Evolutionary conservation across 352 stramenopile species (phyloP).

Genomic region (Globisporangium middletonii): DNA sequence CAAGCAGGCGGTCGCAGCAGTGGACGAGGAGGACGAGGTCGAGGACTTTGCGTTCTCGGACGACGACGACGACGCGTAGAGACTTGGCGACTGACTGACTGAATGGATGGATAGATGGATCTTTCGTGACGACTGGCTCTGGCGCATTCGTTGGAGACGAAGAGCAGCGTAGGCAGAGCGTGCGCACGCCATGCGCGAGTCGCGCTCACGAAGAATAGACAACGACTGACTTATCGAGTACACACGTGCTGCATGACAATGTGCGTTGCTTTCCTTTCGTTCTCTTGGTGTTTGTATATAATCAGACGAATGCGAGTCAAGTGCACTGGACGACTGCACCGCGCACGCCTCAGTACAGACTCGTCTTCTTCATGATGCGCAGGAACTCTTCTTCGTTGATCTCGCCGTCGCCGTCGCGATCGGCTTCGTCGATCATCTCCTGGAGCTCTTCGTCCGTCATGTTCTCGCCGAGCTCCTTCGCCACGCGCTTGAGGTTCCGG

Average conservation of each 20-base stretch:
- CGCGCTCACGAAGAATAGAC: too few species aligned
- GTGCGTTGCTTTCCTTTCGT: too few species aligned
- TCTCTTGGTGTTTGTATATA: too few species aligned
- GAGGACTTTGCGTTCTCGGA: slow-evolving; percentile 75
- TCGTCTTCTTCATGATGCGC: slow-evolving; percentile 97
- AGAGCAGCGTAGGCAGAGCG: too few species aligned
- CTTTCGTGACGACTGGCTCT: too few species aligned
- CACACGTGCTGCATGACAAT: too few species aligned
- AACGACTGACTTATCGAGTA: too few species aligned
- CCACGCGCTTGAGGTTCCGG: slow-evolving; percentile 95
- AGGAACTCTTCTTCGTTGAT: slow-evolving; percentile 97
- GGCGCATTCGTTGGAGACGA: too few species aligned
- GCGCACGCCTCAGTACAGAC: slow-evolving; percentile 40
- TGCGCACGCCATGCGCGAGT: too few species aligned
- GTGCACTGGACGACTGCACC: neutral
- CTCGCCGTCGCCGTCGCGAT: slow-evolving; percentile 93
- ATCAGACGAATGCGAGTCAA: too few species aligned
- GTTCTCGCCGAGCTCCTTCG: slow-evolving; percentile 96
- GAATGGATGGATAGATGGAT: too few species aligned
- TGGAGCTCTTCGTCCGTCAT: slow-evolving; percentile 97
- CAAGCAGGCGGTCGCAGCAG: slow-evolving; percentile 61
- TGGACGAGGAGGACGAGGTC: slow-evolving; percentile 70
- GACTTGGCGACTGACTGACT: neutral
- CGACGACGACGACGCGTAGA: slow-evolving; percentile 67
- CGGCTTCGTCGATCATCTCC: slow-evolving; percentile 98